Evolutionary conservation across 805 yeast species (phyloP), one percentile per base, ranked within the genome.

Genomic region (Tetrapisispora arboricola): DNA sequence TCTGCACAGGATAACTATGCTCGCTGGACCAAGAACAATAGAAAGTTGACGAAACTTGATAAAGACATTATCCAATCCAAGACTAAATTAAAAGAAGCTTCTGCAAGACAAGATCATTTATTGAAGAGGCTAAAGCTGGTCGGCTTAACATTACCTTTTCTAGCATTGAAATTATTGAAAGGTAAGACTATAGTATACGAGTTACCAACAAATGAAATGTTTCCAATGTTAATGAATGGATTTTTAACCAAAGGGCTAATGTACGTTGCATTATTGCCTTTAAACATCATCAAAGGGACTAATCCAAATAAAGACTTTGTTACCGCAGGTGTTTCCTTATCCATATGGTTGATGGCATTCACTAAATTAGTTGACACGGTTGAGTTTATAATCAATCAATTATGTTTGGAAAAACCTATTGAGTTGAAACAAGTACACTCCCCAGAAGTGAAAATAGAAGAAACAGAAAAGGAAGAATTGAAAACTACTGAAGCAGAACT

Each of bases 1-100:
- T 75, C 85, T 41, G 90, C 96, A 1, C 96, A 90, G 60, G 96
- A 92, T 58, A 79, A 92, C 53, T 92, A 90, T 60, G 96, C 96
- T 22, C 80, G 75, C 54, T 92, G 97, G 97, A 94, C 96, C 1
- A 86, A 86, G 58, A 68, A 88, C 46, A 88, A 86, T 54, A 73
- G 98, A 37, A 73, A 71, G 50, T 64, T 71, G 43, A 87, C 80
- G 48, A 70, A 72, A 44, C 54, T 84, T 38, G 67, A 70, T 33
- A 66, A 61, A 13, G 76, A 82, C 44, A 64, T 81, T 32, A 71
- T 68, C 15, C 43, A 50, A 8, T 49, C 74, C 35, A 71, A 68
- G 39, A 56, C 61, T 32, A 51, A 59, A 10, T 53, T 80, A 12
- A 53, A 65, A 5, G 15, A 34, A 9, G 37, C 47, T 32, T 43